phyloP scores from a whole-genome alignment of 1,284 basidiomycete species.

The Paramarasmius palmivorus region DNA sequence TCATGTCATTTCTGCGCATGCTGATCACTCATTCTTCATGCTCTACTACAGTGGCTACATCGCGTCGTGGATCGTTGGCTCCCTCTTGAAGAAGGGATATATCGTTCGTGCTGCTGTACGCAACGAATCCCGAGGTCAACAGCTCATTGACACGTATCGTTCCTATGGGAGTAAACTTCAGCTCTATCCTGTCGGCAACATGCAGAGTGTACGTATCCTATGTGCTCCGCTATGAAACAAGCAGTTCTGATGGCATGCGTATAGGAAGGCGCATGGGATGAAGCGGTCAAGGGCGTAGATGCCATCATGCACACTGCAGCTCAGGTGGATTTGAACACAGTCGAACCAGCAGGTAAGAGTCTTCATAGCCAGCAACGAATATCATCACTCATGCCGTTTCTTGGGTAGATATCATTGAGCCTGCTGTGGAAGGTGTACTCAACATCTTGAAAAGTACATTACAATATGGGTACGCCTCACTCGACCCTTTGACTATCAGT shows the following conservation, averaged over 20 bases:
- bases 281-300: constrained; percentile 64
- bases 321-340: constrained; percentile 38
- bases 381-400: too few relatives aligned
- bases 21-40: too few relatives aligned
- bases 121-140: constrained; percentile 42
- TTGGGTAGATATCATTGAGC: constrained; percentile 48
- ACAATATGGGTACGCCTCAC: background rate
- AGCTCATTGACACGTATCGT: constrained; percentile 40
- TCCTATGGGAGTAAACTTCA: constrained; percentile 41
- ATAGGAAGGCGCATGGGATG: constrained; percentile 64
- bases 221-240: too few relatives aligned
- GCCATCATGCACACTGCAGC: constrained; percentile 57
- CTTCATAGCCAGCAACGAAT: too few relatives aligned
- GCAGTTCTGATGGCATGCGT: too few relatives aligned
- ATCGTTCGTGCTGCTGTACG: constrained; percentile 52
- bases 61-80: constrained; percentile 34
- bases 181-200: constrained; percentile 46
- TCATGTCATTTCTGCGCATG: too few relatives aligned
- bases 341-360: constrained; percentile 44
- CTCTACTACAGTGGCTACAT: too few relatives aligned
- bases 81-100: constrained; percentile 34
- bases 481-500: background rate
- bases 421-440: constrained; percentile 64
- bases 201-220: too few relatives aligned
- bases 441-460: constrained; percentile 48